These are phyloP conservation scores for Suhomyces yuchorum DNA, from an alignment of 1,139 yeast species.

Conservation along the genomic window DNA sequence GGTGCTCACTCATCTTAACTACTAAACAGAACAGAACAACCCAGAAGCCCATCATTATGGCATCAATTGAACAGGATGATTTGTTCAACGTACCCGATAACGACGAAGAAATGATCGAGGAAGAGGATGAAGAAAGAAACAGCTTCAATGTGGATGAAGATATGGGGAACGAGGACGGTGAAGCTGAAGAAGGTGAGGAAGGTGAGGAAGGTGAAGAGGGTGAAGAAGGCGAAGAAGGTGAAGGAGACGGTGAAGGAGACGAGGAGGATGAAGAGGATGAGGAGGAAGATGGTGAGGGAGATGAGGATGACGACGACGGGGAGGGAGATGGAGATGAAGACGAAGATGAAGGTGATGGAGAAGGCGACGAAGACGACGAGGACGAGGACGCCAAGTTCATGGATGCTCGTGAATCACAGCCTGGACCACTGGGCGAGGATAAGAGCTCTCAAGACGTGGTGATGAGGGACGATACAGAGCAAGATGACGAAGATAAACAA, in stretches of 20 bases:
- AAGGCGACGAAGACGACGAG: conserved; percentile 20
- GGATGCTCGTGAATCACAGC: conserved; percentile 13
- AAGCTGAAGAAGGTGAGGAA: conserved; percentile 18
- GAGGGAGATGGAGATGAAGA: conserved; percentile 18
- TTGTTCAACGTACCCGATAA: conserved; percentile 20
- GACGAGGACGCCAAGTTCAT: conserved; percentile 13
- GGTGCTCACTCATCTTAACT: background rate
- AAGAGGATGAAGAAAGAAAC: conserved; percentile 19
- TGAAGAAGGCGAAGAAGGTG: conserved; percentile 20
- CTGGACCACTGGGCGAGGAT: conserved; percentile 8
- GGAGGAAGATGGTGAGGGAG: conserved; percentile 20
- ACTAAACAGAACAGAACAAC: background rate
- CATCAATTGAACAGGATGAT: conserved; percentile 23
- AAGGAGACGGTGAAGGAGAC: conserved; percentile 18
- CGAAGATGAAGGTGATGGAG: conserved; percentile 20
- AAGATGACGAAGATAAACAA: conserved; percentile 13
- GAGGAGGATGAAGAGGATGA: conserved; percentile 22
- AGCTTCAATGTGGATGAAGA: conserved; percentile 22
- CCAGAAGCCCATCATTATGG: conserved; percentile 12
- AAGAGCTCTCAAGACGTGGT: conserved; percentile 11
- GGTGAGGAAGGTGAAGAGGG: conserved; percentile 19
- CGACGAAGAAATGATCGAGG: conserved; percentile 20
- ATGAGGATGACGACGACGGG: conserved; percentile 20
- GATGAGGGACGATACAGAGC: conserved; percentile 16
- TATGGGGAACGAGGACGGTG: conserved; percentile 21